Base-by-base conservation (phyloP, 1,284 basidiomycete genomes). In the Marasmius tenuissimus region DNA sequence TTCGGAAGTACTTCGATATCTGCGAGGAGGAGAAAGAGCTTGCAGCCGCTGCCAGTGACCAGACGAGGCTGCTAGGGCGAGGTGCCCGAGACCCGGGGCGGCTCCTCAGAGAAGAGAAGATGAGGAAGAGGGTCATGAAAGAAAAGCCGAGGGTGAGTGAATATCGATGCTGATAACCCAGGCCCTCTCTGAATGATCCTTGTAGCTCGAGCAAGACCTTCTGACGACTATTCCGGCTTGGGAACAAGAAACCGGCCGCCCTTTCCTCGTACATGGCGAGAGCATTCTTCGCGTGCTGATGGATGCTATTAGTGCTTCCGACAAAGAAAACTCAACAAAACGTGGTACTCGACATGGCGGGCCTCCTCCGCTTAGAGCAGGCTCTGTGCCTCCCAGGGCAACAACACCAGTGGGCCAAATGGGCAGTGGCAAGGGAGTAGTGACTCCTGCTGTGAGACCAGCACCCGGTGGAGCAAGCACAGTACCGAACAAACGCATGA, bases 101-200 rank as follows among this genome's bases (percentile, higher is more conserved):
- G 64, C 75, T 99, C 53, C 77, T 99, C 53, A 83, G 94, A 53
- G 97, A 99, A 76, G 97, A 98, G 78, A 98, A 97, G 84, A 95
- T 97, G 90, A 85, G 97, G 58, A 99, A 98, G 76, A 82, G 96
- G 11, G 94, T 99, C n/a, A 85, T 85, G 65, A 92, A 94, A 72
- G 91, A 97, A 76, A 98, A 98, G 74, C 97, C 97, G 27, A 87
- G 92, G 71, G 96, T 97, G 70, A 63, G 89, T 72, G n/a, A 58
- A 40, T 22, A 64, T 34, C 18, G 22, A 34, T 61, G 33, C 39
- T 57, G 4, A 27, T 47, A 27, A 38, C 38, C n/a, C 35, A 59
- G 8, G 51, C 27, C 64, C 37, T 55, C 61, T 35, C 51, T 48
- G 34, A 55, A 59, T 27, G 27, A 57, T 52, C 62, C 65, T 34